phyloP scores from a whole-genome alignment of 495 filamentous ascomycete genomes.

The Podospora didyma region DNA sequence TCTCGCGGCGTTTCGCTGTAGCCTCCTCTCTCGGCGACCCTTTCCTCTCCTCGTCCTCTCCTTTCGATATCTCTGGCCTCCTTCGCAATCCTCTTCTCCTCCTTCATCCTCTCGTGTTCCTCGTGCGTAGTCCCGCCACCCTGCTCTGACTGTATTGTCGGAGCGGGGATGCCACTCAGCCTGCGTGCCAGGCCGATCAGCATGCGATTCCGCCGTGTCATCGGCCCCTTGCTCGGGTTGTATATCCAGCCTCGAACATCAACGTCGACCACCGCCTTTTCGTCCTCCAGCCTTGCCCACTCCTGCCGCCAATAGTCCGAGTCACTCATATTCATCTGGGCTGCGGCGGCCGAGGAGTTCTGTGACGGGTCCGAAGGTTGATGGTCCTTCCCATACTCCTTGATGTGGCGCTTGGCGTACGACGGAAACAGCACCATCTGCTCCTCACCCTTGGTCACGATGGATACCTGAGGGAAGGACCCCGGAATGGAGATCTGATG shows the following conservation, averaged over 20 bases:
- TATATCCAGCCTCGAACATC: slow-evolving; percentile 96
- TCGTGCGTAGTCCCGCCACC: slow-evolving; percentile 24
- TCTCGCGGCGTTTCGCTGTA: slow-evolving; percentile 42
- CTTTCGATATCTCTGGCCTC: slow-evolving; percentile 72
- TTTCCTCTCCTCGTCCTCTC: slow-evolving; percentile 64
- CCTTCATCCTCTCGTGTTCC: slow-evolving; percentile 39
- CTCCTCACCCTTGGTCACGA: slow-evolving; percentile 74
- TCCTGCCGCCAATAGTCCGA: slow-evolving; percentile 65
- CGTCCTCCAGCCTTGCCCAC: slow-evolving; percentile 68
- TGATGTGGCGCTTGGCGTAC: slow-evolving; percentile 72
- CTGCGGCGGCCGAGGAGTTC: background rate
- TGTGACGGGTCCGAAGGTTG: slow-evolving; percentile 5
- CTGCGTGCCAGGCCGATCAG: slow-evolving; percentile 78
- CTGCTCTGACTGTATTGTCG: slow-evolving; percentile 23
- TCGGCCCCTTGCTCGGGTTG: slow-evolving; percentile 75
- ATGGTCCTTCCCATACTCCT: slow-evolving; percentile 21
- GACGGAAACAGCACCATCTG: slow-evolving; percentile 94
- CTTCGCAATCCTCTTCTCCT: slow-evolving; percentile 60
- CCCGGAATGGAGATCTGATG: slow-evolving; percentile 62
- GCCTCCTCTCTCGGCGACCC: slow-evolving; percentile 61
- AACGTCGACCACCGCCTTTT: slow-evolving; percentile 82
- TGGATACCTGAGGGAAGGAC: slow-evolving; percentile 75
- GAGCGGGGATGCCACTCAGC: slow-evolving; percentile 78
- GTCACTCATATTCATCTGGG: slow-evolving; percentile 37
- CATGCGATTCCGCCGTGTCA: slow-evolving; percentile 82